Base-by-base conservation (phyloP, 495 filamentous ascomycete species). In the Geoglossum glabrum region DNA sequence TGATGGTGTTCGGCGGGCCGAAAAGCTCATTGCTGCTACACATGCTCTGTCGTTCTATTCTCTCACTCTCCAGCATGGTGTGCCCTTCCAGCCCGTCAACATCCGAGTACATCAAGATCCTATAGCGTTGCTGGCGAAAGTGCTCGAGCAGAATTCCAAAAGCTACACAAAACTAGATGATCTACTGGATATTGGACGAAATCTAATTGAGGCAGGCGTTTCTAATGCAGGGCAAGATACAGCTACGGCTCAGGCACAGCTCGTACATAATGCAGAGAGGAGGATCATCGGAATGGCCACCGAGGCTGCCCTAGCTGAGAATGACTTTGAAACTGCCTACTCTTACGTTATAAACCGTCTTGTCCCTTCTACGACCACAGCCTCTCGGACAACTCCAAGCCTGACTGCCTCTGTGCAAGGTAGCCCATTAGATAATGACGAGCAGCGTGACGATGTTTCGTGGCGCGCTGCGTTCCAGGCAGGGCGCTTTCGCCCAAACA, bases 241-340 rank as follows among this genome's bases (percentile, higher is more conserved):
- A 8, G 58, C 54, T 17, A 54, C 55, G n/a, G 56, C 62, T 28
- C 55, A 60, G 5, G 54, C 62, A 13, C 23, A 62, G 10, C 33
- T 58, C n/a, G 23, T 60, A 1, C 55, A 26, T 11, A 47, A 58
- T 40, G 61, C 76, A 15, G 80, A 85, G 64, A 76, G 79, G 30
- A 79, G 88, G 54, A 82, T 98, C 55, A 85, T 81, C 31, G 83
- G 83, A 55, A 87, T 95, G 79, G 90, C 90, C 63, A 84, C 97
- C 46, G 83, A 90, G 62, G 83, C 89, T 5, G 87, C 90, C 30
- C 77, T 97, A 0, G 71, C 74, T 5, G 86, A 90, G 66, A 80
- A 92, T 63, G 92, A 98, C 64, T 97, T 97, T 62, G 90, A 94
- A 61, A 97, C 93, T 0, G 93, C 93, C 25, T 97, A 97, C 70